Percentiles rank a stretch among this genome's conserved stretches.
These are phyloP conservation scores for Marasmius oreades DNA, from an alignment of 1,284 basidiomycete genomes.

Conservation along the genomic window DNA sequence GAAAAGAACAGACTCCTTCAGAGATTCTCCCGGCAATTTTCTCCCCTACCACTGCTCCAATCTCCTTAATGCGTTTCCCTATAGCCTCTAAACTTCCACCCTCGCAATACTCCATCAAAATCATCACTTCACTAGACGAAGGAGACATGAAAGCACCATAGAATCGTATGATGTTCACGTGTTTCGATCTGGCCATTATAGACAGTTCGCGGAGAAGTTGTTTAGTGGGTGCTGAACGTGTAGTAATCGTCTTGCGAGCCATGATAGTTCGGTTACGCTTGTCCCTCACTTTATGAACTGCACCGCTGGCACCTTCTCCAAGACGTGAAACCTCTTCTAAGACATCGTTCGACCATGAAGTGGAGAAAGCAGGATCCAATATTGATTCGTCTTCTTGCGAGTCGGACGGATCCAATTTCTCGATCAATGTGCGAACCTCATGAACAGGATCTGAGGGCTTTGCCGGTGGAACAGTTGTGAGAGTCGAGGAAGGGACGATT, in stretches of 20 bases:
- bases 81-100: constrained; percentile 87
- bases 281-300: constrained; percentile 89
- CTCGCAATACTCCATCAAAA: constrained; percentile 94
- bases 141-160: constrained; percentile 95
- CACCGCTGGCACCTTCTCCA: constrained; percentile 95
- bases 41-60: constrained; percentile 83
- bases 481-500: not conserved
- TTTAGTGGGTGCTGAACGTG: constrained; percentile 88
- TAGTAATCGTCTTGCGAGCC: constrained; percentile 96
- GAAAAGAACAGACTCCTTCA: constrained; percentile 70
- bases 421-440: constrained; percentile 28
- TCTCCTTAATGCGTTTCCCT: constrained; percentile 80
- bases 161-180: constrained; percentile 89
- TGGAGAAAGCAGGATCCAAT: constrained; percentile 20
- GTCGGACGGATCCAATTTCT: constrained; percentile 20
- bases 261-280: constrained; percentile 74
- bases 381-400: constrained; percentile 26
- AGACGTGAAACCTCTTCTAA: constrained; percentile 74
- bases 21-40: constrained; percentile 90
- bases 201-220: constrained; percentile 92
- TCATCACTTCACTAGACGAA: constrained; percentile 89
- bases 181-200: constrained; percentile 83
- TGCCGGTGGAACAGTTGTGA: not conserved
- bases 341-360: constrained; percentile 62
- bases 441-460: constrained; percentile 31